Conservation (phyloP, 352 stramenopile genomes). For the Globisporangium heterothallicum region DNA sequence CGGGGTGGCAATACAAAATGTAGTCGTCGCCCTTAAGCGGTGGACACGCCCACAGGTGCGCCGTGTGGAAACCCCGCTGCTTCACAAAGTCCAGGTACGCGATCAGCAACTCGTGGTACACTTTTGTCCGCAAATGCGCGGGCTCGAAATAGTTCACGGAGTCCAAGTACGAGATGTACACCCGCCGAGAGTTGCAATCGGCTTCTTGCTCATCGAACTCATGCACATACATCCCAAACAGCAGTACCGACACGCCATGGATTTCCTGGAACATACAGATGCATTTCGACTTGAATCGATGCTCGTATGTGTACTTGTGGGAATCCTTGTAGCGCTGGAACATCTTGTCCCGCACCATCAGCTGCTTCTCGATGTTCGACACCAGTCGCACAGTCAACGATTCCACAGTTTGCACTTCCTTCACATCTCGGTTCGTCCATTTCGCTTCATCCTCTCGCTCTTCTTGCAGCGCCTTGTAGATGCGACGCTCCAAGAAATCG, state of each 20-base stretch:
- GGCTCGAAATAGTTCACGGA: constrained; percentile 99
- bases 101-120: constrained; percentile 99
- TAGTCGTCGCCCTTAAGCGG: constrained; percentile 99
- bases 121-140: constrained; percentile 93
- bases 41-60: constrained; percentile 99
- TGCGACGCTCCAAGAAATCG: constrained; percentile 92
- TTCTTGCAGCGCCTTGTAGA: constrained; percentile 84
- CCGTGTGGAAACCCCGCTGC: constrained; percentile 95
- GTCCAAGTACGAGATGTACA: constrained; percentile 99
- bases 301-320: constrained; percentile 85
- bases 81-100: constrained; percentile 98
- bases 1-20: constrained; percentile 99
- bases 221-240: constrained; percentile 99
- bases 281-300: constrained; percentile 96
- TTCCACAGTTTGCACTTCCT: constrained; percentile 89
- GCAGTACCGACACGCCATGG: constrained; percentile 97
- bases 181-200: constrained; percentile 90
- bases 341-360: constrained; percentile 95
- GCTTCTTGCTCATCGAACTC: constrained; percentile 98
- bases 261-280: constrained; percentile 99
- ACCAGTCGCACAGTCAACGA: constrained; percentile 93
- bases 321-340: constrained; percentile 92
- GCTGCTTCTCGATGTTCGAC: constrained; percentile 94
- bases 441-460: constrained; percentile 84
- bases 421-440: constrained; percentile 74